A percentile compares a stretch with the other conserved stretches of the same genome.
phyloP scores from a whole-genome alignment of 73 alveolate genomes.

The Blepharisma stoltei region DNA sequence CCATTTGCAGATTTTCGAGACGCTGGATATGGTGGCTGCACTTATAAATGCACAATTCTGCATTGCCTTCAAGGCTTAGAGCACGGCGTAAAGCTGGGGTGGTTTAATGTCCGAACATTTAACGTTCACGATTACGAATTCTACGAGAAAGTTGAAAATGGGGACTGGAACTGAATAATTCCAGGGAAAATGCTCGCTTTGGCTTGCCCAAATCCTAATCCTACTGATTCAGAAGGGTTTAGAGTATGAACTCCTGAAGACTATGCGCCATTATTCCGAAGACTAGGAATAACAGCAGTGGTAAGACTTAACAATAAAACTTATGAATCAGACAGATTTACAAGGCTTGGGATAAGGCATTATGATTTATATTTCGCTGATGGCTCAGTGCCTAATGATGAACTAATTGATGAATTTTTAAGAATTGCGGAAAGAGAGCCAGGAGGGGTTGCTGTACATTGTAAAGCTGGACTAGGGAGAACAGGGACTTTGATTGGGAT shows the following conservation, averaged over 20 bases:
- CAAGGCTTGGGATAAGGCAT: constrained; percentile 70
- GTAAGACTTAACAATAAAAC: constrained; percentile 79
- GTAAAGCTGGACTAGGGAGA: constrained; percentile 98
- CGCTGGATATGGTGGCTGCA: constrained; percentile 87
- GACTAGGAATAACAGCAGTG: constrained; percentile 73
- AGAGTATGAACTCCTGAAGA: constrained; percentile 85
- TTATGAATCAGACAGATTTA: constrained; percentile 69
- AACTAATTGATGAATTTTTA: constrained; percentile 66
- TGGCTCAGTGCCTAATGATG: constrained; percentile 91
- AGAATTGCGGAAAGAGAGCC: constrained; percentile 80
- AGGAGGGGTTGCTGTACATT: constrained; percentile 93
- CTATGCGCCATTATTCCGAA: constrained; percentile 86
- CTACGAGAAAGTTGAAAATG: constrained; percentile 82
- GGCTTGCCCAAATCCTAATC: constrained; percentile 56
- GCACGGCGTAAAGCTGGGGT: constrained; percentile 61
- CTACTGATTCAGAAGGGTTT: constrained; percentile 56
- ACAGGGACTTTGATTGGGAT: constrained; percentile 92
- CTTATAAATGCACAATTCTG: constrained; percentile 82
- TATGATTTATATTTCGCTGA: constrained; percentile 87
- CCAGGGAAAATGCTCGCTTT: constrained; percentile 75
- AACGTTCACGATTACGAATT: constrained; percentile 73
- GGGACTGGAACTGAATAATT: constrained; percentile 85
- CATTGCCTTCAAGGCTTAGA: constrained; percentile 84
- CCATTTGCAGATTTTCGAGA: constrained; percentile 79
- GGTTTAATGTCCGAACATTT: constrained; percentile 72